Conservation (phyloP, 176 grass and related monocot species). For the Hsuehochloa calcarea region DNA sequence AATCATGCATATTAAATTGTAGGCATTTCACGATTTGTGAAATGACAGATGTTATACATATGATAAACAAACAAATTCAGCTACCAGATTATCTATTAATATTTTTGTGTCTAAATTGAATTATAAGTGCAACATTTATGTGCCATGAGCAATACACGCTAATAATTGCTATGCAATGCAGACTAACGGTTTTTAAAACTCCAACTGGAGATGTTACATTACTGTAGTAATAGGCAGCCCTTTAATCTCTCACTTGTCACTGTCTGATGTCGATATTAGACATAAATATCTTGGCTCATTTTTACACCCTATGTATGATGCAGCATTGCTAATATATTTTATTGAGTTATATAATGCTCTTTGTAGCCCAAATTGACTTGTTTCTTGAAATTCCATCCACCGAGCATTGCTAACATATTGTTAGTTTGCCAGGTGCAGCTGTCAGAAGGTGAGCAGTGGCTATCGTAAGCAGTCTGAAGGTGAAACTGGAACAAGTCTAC, state of each 20-base stretch:
- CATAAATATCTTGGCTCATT: slow-evolving; percentile 1
- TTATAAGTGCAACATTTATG: background rate
- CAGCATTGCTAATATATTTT: background rate
- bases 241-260: background rate
- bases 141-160: background rate
- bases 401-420: no score
- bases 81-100: background rate
- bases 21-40: background rate
- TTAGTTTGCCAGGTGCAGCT: no score
- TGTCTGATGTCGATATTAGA: background rate
- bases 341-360: background rate
- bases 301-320: background rate
- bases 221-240: background rate
- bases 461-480: no score
- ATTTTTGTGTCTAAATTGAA: background rate
- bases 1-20: background rate
- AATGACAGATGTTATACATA: background rate
- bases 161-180: background rate
- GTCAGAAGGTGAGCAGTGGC: background rate
- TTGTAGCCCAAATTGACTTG: background rate
- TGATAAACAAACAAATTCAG: background rate
- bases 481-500: background rate
- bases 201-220: background rate
- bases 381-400: slow-evolving; percentile 5
- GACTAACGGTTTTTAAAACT: background rate